Percentiles rank a stretch among this genome's conserved stretches.
These are phyloP conservation scores for Aspergillus costaricaensis DNA, from an alignment of 2,329 filamentous ascomycete genomes.

Conservation along the genomic window DNA sequence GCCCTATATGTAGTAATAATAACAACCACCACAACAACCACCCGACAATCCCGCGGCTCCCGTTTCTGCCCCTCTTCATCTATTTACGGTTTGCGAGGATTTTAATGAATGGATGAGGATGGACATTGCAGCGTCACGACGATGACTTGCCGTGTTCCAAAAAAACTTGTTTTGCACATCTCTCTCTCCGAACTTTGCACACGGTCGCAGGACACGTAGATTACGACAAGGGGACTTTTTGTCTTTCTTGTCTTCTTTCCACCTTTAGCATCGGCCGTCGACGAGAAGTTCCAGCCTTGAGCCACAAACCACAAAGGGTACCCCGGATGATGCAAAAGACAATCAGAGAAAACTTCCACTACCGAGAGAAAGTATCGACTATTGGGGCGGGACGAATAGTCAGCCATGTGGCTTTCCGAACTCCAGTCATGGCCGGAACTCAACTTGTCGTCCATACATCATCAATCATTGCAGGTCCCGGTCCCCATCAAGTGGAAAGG, in stretches of 20 bases:
- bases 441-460: not conserved
- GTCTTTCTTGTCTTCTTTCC: not conserved
- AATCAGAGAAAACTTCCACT: not conserved
- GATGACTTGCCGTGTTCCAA: not conserved
- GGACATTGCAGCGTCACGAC: not conserved
- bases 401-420: slow-evolving; percentile 20
- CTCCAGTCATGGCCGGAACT: not conserved
- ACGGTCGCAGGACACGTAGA: not conserved
- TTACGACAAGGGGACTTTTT: not conserved
- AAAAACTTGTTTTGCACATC: slow-evolving; percentile 1
- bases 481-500: not conserved
- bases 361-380: not conserved
- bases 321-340: slow-evolving; percentile 1
- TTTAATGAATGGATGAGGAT: not conserved
- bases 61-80: slow-evolving; percentile 5
- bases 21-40: not conserved
- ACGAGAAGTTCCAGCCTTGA: not conserved
- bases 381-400: slow-evolving; percentile 8
- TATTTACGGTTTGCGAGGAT: not conserved
- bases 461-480: not conserved
- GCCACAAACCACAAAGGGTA: not conserved
- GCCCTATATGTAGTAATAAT: not conserved
- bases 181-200: not conserved
- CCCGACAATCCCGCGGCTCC: slow-evolving; percentile 10
- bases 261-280: not conserved